Percentiles rank a stretch among this genome's conserved stretches.
These are phyloP conservation scores for Coniosporium tulheliwenetii DNA, from an alignment of 2,329 filamentous ascomycete genomes.

Conservation along the genomic window DNA sequence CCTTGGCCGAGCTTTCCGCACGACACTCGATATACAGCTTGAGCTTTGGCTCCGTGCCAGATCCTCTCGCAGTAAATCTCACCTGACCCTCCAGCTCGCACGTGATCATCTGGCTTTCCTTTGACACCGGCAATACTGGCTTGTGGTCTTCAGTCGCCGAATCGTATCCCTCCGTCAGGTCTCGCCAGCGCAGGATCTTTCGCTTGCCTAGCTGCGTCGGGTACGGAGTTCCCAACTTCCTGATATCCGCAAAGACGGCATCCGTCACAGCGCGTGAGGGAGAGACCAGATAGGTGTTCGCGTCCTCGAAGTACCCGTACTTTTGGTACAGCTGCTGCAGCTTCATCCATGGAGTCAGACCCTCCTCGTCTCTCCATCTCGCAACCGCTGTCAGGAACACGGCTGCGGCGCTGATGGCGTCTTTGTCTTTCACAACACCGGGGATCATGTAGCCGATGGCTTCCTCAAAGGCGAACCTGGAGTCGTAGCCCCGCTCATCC, in stretches of 20 bases:
- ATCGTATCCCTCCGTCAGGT: constrained; percentile 46
- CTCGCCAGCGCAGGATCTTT: constrained; percentile 42
- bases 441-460: constrained; percentile 54
- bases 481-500: constrained; percentile 30
- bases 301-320: constrained; percentile 46
- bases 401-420: constrained; percentile 44
- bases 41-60: constrained; percentile 52
- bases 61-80: constrained; percentile 44
- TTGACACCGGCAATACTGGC: constrained; percentile 40
- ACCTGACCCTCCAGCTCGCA: constrained; percentile 39
- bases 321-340: constrained; percentile 39
- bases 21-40: constrained; percentile 41
- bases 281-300: constrained; percentile 48
- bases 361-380: constrained; percentile 32
- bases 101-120: constrained; percentile 48
- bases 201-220: constrained; percentile 33
- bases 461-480: constrained; percentile 47
- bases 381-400: constrained; percentile 41
- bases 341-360: constrained; percentile 40
- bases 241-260: constrained; percentile 38
- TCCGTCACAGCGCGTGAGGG: constrained; percentile 36
- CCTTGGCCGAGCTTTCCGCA: constrained; percentile 22
- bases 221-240: constrained; percentile 25
- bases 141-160: constrained; percentile 34
- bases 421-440: constrained; percentile 46